These are phyloP conservation scores for Lasiodiplodia hormozganensis DNA, from an alignment of 2,329 filamentous ascomycete species.

Conservation along the genomic window DNA sequence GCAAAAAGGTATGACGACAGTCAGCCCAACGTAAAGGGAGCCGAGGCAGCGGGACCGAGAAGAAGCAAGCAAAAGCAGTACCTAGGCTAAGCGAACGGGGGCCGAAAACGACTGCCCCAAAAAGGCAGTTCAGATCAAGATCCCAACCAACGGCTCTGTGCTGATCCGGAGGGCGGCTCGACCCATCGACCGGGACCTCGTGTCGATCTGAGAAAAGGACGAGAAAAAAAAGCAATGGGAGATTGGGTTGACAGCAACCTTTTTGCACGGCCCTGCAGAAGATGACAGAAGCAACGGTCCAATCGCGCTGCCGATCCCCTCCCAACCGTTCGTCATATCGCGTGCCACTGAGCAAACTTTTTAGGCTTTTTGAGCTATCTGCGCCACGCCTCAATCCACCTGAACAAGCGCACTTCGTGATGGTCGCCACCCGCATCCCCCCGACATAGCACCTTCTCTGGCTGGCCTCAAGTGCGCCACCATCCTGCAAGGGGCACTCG, in stretches of 20 bases:
- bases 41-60: background rate
- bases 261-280: background rate
- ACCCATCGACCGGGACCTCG: background rate
- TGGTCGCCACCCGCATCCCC: conserved; percentile 9
- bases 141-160: background rate
- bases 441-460: background rate
- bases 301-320: background rate
- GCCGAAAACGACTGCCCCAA: conserved; percentile 3
- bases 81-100: background rate
- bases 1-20: background rate
- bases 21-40: background rate
- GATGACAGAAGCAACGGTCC: background rate
- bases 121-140: conserved; percentile 21
- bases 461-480: background rate
- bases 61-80: background rate
- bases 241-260: background rate
- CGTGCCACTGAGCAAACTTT: background rate
- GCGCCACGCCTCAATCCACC: background rate
- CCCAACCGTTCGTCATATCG: conserved; percentile 3
- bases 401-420: conserved; percentile 16
- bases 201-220: conserved; percentile 2
- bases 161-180: conserved; percentile 24
- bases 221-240: background rate
- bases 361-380: background rate
- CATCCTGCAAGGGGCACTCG: conserved; percentile 9